These are phyloP conservation scores for Cercospora sojina DNA, from an alignment of 2,329 filamentous ascomycete species.

Conservation along the genomic window DNA sequence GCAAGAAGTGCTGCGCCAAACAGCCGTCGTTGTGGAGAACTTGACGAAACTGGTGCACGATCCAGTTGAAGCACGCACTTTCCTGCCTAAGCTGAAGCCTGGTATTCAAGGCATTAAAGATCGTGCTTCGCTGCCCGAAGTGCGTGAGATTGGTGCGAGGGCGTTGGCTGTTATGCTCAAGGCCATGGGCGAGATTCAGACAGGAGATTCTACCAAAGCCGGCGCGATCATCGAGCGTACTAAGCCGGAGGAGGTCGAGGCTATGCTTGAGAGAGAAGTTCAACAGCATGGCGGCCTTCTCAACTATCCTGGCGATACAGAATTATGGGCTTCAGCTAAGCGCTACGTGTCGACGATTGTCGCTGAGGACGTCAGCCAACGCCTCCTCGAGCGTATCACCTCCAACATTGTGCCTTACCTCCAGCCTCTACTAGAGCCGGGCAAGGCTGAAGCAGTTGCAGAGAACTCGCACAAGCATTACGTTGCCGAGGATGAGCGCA, in stretches of 20 bases:
- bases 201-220: conserved; percentile 46
- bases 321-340: conserved; percentile 65
- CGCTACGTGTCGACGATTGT: conserved; percentile 81
- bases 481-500: conserved; percentile 80
- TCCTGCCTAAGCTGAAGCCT: conserved; percentile 89
- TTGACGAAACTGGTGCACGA: conserved; percentile 96
- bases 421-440: conserved; percentile 63
- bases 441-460: conserved; percentile 64
- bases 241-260: conserved; percentile 69
- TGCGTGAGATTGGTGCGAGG: conserved; percentile 81
- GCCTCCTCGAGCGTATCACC: conserved; percentile 71
- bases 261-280: conserved; percentile 72
- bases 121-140: conserved; percentile 88
- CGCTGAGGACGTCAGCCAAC: conserved; percentile 81
- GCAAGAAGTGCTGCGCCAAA: conserved; percentile 93
- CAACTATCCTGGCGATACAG: conserved; percentile 59
- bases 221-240: conserved; percentile 63
- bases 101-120: conserved; percentile 88
- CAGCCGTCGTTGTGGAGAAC: conserved; percentile 95
- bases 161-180: conserved; percentile 86
- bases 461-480: conserved; percentile 75
- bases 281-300: conserved; percentile 65
- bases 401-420: conserved; percentile 73
- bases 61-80: conserved; percentile 89
- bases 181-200: conserved; percentile 71